Conservation (phyloP, 2,329 filamentous ascomycete species). For the Ophiostoma pallidulum region DNA sequence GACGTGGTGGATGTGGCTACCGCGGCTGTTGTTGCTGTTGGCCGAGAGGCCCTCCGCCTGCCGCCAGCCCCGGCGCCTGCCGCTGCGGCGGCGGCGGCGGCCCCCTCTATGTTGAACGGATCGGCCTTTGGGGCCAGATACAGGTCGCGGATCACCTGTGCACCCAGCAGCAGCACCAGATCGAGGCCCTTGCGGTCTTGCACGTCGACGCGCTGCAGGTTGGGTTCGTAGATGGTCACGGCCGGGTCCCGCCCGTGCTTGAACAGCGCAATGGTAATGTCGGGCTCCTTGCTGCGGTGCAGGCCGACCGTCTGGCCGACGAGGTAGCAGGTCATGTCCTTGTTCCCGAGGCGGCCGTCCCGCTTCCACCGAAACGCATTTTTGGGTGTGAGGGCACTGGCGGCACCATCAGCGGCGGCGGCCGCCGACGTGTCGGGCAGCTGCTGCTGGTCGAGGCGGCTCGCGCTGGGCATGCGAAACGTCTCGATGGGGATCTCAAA, state of each 20-base stretch:
- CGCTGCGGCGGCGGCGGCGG: constrained; percentile 19
- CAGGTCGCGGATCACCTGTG: constrained; percentile 56
- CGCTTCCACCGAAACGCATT: constrained; percentile 82
- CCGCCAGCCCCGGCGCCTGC: constrained; percentile 14
- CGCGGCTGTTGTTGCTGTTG: constrained; percentile 20
- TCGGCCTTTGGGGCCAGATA: constrained; percentile 58
- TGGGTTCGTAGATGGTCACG: constrained; percentile 86
- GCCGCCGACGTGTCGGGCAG: constrained; percentile 31
- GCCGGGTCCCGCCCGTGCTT: constrained; percentile 52
- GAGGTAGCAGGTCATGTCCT: constrained; percentile 82
- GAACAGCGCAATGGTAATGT: constrained; percentile 90
- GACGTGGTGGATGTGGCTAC: neutral
- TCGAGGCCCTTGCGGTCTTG: constrained; percentile 93
- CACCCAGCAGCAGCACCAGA: constrained; percentile 59
- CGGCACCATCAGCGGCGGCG: constrained; percentile 20
- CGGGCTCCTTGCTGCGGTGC: constrained; percentile 80
- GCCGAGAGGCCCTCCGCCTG: constrained; percentile 32
- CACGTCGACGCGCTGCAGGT: constrained; percentile 79
- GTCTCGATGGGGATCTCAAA: constrained; percentile 84
- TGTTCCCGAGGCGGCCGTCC: constrained; percentile 67
- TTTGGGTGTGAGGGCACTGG: constrained; percentile 53
- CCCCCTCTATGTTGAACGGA: constrained; percentile 64
- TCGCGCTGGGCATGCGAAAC: constrained; percentile 72
- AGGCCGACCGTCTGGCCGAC: constrained; percentile 65
- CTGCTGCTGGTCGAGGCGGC: constrained; percentile 65